phyloP scores from a whole-genome alignment of 495 filamentous ascomycete species.

The Penicillium chermesinum region DNA sequence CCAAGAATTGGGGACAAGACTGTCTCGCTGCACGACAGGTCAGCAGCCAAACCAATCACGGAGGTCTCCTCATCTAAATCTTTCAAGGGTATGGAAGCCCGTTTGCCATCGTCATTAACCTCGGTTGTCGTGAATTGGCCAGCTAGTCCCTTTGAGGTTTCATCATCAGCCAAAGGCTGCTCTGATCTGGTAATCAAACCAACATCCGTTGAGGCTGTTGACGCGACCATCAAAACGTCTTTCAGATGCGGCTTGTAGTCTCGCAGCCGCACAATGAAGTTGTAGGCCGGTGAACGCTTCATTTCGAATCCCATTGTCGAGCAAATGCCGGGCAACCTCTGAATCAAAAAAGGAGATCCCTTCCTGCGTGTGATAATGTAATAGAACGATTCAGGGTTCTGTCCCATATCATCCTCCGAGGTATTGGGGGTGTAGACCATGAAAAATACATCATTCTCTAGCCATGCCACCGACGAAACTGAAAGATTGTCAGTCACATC shows the following conservation, averaged over 20 bases:
- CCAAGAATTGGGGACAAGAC: constrained; percentile 71
- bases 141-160: constrained; percentile 53
- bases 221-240: constrained; percentile 75
- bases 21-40: constrained; percentile 75
- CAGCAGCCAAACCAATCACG: constrained; percentile 73
- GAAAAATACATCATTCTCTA: constrained; percentile 83
- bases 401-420: constrained; percentile 47
- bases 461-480: constrained; percentile 86
- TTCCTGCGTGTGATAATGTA: constrained; percentile 67
- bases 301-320: constrained; percentile 54
- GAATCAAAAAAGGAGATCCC: constrained; percentile 56
- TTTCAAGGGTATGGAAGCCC: constrained; percentile 72
- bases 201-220: constrained; percentile 72
- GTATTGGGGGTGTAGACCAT: constrained; percentile 64
- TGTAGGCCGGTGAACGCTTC: constrained; percentile 62
- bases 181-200: constrained; percentile 68
- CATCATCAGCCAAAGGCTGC: constrained; percentile 58
- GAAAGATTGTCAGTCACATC: constrained; percentile 13
- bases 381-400: constrained; percentile 56
- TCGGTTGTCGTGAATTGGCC: constrained; percentile 68
- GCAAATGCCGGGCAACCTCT: constrained; percentile 67
- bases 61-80: constrained; percentile 67
- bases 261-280: constrained; percentile 67
- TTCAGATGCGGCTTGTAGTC: constrained; percentile 73
- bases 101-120: constrained; percentile 68